A percentile compares a stretch with the other conserved stretches of the same genome.
These are phyloP conservation scores for Globisporangium acanthophoron DNA, from an alignment of 352 stramenopile species.

Conservation along the genomic window DNA sequence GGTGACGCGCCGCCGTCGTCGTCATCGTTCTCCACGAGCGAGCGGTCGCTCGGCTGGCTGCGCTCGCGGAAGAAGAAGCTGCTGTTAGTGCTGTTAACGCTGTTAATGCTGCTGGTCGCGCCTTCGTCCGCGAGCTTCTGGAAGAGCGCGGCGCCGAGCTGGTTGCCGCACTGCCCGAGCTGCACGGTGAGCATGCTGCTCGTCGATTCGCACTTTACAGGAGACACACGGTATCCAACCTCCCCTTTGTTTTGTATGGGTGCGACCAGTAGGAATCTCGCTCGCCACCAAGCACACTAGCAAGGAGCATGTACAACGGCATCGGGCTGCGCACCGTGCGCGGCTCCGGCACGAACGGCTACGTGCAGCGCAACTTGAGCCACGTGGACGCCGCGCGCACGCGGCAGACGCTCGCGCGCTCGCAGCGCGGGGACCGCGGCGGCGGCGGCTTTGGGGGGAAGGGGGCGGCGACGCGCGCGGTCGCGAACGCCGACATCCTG, in stretches of 20 bases:
- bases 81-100: not conserved
- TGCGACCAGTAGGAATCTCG: not conserved
- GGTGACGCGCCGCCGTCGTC: not conserved
- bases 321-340: constrained; percentile 81
- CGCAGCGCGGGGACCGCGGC: constrained; percentile 18
- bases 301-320: constrained; percentile 80
- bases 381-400: constrained; percentile 67
- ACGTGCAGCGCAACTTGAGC: constrained; percentile 84
- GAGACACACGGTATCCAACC: not conserved
- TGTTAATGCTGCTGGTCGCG: not conserved
- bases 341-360: constrained; percentile 86
- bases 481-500: constrained; percentile 71
- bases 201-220: not conserved
- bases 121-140: constrained; percentile 42
- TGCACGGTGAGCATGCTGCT: constrained; percentile 61
- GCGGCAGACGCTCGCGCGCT: constrained; percentile 52
- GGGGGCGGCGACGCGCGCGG: constrained; percentile 13
- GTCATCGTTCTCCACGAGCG: not conserved
- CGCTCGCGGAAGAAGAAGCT: constrained; percentile 20
- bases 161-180: constrained; percentile 77
- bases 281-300: constrained; percentile 3
- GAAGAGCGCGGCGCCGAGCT: constrained; percentile 60
- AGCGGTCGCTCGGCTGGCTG: constrained; percentile 7
- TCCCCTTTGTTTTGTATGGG: not conserved
- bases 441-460: constrained; percentile 1